Percentiles rank a stretch among this genome's conserved stretches.
phyloP scores from a whole-genome alignment of 306 rosid species.

The Glycine latifolia region DNA sequence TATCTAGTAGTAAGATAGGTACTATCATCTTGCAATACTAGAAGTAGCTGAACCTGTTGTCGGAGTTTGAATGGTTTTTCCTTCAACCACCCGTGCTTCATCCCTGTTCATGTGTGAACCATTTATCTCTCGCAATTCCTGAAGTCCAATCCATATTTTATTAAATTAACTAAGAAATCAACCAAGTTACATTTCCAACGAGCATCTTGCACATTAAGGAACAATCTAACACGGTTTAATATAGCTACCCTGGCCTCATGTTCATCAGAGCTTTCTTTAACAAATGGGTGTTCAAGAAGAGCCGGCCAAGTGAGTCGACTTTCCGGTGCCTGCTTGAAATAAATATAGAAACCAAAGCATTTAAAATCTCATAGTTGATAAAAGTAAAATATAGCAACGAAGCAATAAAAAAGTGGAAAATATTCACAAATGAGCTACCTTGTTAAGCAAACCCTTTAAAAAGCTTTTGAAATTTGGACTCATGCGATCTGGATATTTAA shows the following conservation, averaged over 20 bases:
- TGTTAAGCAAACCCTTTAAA: slow-evolving; percentile 90
- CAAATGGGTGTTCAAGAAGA: slow-evolving; percentile 95
- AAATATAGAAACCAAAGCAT: slow-evolving; percentile 41
- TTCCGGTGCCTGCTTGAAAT: slow-evolving; percentile 77
- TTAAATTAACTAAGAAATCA: too few species aligned
- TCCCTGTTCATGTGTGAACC: slow-evolving; percentile 56
- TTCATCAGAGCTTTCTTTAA: slow-evolving; percentile 73
- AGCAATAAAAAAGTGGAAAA: slow-evolving; percentile 25
- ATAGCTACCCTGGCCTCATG: slow-evolving; percentile 68
- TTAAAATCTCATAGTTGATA: slow-evolving; percentile 27
- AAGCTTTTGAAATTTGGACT: slow-evolving; percentile 84
- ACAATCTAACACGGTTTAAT: slow-evolving; percentile 38
- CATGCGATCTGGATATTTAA: slow-evolving; percentile 94
- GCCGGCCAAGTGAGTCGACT: slow-evolving; percentile 97
- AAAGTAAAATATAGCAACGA: slow-evolving; percentile 33
- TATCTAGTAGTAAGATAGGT: slow-evolving; percentile 13
- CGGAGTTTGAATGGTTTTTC: slow-evolving; percentile 54
- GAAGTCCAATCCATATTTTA: slow-evolving; percentile 32
- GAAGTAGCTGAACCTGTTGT: slow-evolving; percentile 54
- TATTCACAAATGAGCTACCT: slow-evolving; percentile 65
- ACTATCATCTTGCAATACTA: slow-evolving; percentile 44
- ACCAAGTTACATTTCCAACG: neutral
- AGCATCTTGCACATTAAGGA: slow-evolving; percentile 26
- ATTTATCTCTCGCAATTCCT: slow-evolving; percentile 64
- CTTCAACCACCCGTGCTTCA: slow-evolving; percentile 60